Conservation (phyloP, 2,329 filamentous ascomycete genomes). For the Trichoderma sp. region DNA sequence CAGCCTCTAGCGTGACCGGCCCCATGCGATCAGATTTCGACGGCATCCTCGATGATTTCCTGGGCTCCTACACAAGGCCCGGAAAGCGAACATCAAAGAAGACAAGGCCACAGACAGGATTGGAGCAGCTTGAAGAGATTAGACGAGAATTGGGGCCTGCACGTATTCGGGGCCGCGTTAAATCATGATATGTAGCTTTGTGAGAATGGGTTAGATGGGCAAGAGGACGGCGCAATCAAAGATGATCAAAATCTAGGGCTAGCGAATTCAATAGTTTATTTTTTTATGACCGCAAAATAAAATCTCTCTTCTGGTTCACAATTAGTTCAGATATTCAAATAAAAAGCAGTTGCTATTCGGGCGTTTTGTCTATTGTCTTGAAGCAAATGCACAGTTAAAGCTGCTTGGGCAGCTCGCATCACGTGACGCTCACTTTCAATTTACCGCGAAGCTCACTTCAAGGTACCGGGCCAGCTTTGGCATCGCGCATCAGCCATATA, state of each 20-base stretch:
- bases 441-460: constrained; percentile 24
- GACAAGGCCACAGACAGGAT: constrained; percentile 75
- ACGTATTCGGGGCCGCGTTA: constrained; percentile 50
- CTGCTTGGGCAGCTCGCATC: not conserved
- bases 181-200: constrained; percentile 1
- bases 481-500: constrained; percentile 17
- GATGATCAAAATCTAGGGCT: not conserved
- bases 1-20: constrained; percentile 66
- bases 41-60: constrained; percentile 88
- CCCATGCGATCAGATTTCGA: constrained; percentile 79
- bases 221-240: not conserved
- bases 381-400: not conserved
- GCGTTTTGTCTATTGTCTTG: not conserved
- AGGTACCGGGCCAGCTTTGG: constrained; percentile 11
- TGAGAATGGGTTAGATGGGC: not conserved
- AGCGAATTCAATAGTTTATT: constrained; percentile 1
- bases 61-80: constrained; percentile 70
- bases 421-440: constrained; percentile 23
- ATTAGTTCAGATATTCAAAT: not conserved
- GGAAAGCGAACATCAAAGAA: constrained; percentile 79
- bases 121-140: constrained; percentile 90
- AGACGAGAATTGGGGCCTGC: constrained; percentile 77
- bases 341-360: not conserved
- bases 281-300: not conserved
- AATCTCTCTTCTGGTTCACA: not conserved